Conservation (phyloP, 495 filamentous ascomycete genomes). For the Penicillium canariense region DNA sequence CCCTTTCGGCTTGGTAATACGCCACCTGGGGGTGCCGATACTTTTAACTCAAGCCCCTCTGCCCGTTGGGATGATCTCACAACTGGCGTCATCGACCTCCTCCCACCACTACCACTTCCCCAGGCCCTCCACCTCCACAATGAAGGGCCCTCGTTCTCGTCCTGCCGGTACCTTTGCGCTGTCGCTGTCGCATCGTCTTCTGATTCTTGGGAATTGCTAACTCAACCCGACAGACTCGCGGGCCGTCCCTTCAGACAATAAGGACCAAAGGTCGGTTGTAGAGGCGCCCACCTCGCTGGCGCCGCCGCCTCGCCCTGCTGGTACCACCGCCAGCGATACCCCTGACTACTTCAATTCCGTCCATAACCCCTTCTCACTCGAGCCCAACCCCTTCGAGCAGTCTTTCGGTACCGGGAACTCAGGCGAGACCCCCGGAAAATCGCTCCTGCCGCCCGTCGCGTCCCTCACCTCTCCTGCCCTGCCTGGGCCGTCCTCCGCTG, state of each 20-base stretch:
- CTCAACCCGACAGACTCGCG: conserved; percentile 40
- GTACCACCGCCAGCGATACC: conserved; percentile 54
- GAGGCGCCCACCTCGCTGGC: conserved; percentile 58
- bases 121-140: conserved; percentile 15
- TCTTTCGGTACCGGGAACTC: conserved; percentile 68
- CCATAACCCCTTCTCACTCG: conserved; percentile 66
- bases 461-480: conserved; percentile 87
- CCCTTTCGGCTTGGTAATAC: conserved; percentile 37
- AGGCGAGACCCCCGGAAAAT: conserved; percentile 82
- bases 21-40: conserved; percentile 31
- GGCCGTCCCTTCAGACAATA: conserved; percentile 39
- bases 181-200: conserved; percentile 25
- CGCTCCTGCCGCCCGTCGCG: conserved; percentile 86
- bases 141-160: conserved; percentile 25
- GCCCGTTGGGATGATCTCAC: conserved; percentile 49
- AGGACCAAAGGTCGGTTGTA: conserved; percentile 41
- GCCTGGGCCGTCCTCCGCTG: conserved; percentile 64
- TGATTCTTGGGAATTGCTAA: conserved; percentile 26
- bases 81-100: conserved; percentile 42
- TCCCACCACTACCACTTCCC: conserved; percentile 12
- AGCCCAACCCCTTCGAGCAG: conserved; percentile 95
- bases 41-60: conserved; percentile 30
- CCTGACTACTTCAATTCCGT: conserved; percentile 75
- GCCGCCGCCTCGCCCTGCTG: conserved; percentile 73
- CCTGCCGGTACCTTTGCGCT: conserved; percentile 28